Percentiles rank a stretch among this genome's conserved stretches.
Evolutionary conservation across 2,329 filamentous ascomycete genomes (phyloP).

Genomic region (Endothia cerciana): DNA sequence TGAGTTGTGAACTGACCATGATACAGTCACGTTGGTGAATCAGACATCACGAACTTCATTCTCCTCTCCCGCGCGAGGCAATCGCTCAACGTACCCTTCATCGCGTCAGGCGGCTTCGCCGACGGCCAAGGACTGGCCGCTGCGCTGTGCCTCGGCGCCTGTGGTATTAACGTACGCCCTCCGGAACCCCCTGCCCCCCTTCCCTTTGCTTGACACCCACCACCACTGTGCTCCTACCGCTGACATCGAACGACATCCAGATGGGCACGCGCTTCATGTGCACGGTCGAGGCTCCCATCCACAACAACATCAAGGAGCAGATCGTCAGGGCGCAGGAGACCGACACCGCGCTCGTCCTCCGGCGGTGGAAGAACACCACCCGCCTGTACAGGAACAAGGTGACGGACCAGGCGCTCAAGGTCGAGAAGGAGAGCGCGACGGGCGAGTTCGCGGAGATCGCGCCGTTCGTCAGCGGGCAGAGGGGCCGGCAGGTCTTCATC

Average conservation of each 20-base stretch:
- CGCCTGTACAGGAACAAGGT: constrained; percentile 91
- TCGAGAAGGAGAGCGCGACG: constrained; percentile 80
- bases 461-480: constrained; percentile 84
- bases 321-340: constrained; percentile 90
- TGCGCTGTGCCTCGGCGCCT: constrained; percentile 84
- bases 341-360: constrained; percentile 84
- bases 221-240: not conserved
- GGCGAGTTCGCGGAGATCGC: constrained; percentile 91
- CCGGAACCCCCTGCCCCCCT: too few relatives aligned
- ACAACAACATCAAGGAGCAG: constrained; percentile 88
- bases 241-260: not conserved
- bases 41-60: constrained; percentile 88
- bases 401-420: constrained; percentile 74
- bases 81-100: constrained; percentile 83
- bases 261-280: constrained; percentile 99
- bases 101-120: constrained; percentile 93
- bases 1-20: not conserved
- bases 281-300: constrained; percentile 90
- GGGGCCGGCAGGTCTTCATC: constrained; percentile 87
- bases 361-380: constrained; percentile 91
- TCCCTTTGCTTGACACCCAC: not conserved
- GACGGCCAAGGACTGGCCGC: constrained; percentile 93
- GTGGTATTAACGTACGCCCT: constrained; percentile 74
- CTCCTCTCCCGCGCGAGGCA: constrained; percentile 85
- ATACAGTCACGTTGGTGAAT: constrained; percentile 76